Evolutionary conservation across 176 grass and related monocot genomes (phyloP).

Genomic region (Triticum monococcum): DNA sequence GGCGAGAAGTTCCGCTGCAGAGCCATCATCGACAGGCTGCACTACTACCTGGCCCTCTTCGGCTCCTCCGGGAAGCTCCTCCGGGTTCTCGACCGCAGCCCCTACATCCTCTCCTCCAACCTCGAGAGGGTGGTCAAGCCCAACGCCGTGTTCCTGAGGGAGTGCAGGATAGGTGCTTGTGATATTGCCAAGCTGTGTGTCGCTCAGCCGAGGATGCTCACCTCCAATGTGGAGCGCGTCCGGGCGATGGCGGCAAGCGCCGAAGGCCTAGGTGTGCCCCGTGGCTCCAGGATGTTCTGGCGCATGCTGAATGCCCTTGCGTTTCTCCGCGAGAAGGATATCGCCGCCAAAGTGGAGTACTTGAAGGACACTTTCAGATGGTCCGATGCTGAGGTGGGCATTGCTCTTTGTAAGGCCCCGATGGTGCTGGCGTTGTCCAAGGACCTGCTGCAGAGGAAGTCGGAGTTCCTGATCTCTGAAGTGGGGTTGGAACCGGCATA

Average conservation of each 20-base stretch:
- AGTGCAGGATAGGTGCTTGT: neutral
- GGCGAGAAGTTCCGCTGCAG: neutral
- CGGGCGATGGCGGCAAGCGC: neutral
- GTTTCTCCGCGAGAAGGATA: neutral
- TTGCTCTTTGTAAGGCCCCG: neutral
- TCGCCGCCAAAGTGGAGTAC: neutral
- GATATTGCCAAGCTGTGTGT: neutral
- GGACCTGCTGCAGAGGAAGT: neutral
- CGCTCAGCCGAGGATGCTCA: neutral
- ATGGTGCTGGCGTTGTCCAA: neutral
- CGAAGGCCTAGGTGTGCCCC: neutral
- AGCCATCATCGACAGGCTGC: neutral
- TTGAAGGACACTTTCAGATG: neutral
- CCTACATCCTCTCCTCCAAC: neutral
- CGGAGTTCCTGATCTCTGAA: neutral
- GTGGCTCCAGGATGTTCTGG: neutral
- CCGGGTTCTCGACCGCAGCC: neutral
- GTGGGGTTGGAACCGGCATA: neutral
- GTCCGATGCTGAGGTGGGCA: neutral
- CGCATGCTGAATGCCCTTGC: neutral
- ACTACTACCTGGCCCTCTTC: neutral
- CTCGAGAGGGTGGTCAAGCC: neutral
- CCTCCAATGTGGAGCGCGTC: neutral
- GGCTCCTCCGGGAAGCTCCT: neutral
- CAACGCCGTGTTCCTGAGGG: neutral